phyloP scores from a whole-genome alignment of 345 rosid genomes.

The Rhodomyrtus tomentosa region DNA sequence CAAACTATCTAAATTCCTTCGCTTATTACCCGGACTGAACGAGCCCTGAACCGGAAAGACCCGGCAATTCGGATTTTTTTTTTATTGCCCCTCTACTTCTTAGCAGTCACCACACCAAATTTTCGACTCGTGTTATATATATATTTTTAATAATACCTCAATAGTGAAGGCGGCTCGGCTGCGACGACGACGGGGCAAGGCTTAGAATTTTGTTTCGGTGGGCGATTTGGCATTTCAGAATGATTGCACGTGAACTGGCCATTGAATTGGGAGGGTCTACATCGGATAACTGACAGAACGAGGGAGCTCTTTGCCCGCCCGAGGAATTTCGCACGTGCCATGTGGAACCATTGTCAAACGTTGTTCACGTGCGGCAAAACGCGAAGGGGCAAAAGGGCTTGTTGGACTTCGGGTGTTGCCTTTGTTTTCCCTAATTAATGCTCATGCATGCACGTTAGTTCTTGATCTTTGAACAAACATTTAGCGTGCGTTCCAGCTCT shows the following conservation, averaged over 20 bases:
- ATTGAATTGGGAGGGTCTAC: background rate
- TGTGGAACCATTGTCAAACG: background rate
- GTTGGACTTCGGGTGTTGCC: background rate
- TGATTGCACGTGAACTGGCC: background rate
- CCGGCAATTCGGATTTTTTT: no score
- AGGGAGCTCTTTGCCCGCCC: background rate
- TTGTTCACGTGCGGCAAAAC: background rate
- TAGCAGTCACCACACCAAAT: background rate
- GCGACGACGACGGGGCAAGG: background rate
- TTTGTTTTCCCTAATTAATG: background rate
- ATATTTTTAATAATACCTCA: background rate
- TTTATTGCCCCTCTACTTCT: background rate
- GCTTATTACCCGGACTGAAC: no score
- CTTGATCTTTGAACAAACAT: background rate
- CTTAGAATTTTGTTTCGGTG: background rate
- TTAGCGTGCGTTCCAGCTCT: background rate
- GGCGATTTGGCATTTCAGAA: background rate
- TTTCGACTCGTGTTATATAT: accelerated
- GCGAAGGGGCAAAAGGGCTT: background rate
- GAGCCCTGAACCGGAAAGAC: no score
- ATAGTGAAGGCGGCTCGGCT: background rate
- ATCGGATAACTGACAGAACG: background rate
- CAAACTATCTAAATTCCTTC: no score
- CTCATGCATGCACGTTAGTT: background rate
- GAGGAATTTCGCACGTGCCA: background rate